Percentiles rank a stretch among this genome's conserved stretches.
Evolutionary conservation across 2,329 filamentous ascomycete species (phyloP).

Genomic region (Sphaerulina vaccinii): DNA sequence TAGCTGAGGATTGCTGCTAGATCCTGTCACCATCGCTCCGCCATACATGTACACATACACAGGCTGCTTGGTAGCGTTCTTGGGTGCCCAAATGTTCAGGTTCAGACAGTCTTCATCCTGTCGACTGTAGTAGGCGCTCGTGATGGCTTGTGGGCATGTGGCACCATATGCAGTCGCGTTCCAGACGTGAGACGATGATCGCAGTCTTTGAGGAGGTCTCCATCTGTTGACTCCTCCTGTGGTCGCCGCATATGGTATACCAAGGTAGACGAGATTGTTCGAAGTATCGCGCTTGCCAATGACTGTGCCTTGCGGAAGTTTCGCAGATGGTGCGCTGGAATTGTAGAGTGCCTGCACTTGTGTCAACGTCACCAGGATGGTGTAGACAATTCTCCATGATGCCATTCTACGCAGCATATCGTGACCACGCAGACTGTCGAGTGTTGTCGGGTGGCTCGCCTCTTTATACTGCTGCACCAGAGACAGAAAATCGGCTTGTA

Average conservation of each 20-base stretch:
- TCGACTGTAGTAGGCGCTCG: slow-evolving; percentile 1
- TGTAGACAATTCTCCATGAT: too few relatives aligned
- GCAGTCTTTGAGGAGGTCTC: slow-evolving; percentile 34
- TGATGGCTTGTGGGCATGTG: slow-evolving; percentile 14
- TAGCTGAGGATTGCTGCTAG: slow-evolving; percentile 25
- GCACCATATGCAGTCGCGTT: slow-evolving; percentile 10
- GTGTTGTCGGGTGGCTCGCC: too few relatives aligned
- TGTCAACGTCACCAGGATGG: too few relatives aligned
- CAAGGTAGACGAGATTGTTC: slow-evolving; percentile 38
- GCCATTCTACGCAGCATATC: too few relatives aligned
- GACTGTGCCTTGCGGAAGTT: slow-evolving; percentile 10
- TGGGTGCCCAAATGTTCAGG: slow-evolving; percentile 15
- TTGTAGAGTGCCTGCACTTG: too few relatives aligned
- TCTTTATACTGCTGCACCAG: too few relatives aligned
- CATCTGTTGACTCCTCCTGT: slow-evolving; percentile 43
- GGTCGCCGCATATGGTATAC: slow-evolving; percentile 43
- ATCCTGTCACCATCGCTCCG: slow-evolving; percentile 14
- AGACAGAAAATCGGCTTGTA: too few relatives aligned
- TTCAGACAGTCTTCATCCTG: slow-evolving; percentile 15
- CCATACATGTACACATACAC: slow-evolving; percentile 14
- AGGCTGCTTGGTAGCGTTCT: slow-evolving; percentile 1
- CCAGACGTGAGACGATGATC: slow-evolving; percentile 23
- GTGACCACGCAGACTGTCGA: too few relatives aligned
- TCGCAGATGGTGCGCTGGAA: background rate
- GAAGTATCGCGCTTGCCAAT: slow-evolving; percentile 16